Percentiles rank a stretch among this genome's conserved stretches.
These are phyloP conservation scores for Zelonia costaricensis DNA, from an alignment of 208 protist species.

Conservation along the genomic window DNA sequence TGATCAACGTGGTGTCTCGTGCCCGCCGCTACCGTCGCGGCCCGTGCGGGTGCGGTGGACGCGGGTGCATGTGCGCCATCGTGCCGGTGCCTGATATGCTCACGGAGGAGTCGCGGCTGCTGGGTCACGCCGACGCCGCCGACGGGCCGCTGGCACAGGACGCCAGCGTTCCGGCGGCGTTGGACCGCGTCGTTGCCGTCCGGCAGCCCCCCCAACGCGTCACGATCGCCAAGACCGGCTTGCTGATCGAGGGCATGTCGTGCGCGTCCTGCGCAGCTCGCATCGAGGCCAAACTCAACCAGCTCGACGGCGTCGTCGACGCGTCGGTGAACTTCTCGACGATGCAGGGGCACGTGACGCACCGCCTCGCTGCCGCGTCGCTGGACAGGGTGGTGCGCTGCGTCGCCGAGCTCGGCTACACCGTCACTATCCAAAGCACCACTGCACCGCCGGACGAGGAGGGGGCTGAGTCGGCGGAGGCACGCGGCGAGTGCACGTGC, in stretches of 20 bases:
- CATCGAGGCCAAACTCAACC: conserved; percentile 67
- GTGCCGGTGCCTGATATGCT: conserved; percentile 23
- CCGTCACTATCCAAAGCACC: conserved; percentile 26
- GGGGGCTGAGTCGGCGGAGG: conserved; percentile 9
- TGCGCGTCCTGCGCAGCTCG: conserved; percentile 91
- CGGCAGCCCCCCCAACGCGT: neutral
- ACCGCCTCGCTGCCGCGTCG: conserved; percentile 31
- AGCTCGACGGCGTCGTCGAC: conserved; percentile 43
- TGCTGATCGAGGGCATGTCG: conserved; percentile 91
- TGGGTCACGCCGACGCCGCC: neutral
- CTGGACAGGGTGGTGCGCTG: conserved; percentile 28
- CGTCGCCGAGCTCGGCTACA: conserved; percentile 37
- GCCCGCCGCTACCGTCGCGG: conserved; percentile 20
- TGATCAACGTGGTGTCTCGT: neutral
- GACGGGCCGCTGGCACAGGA: neutral
- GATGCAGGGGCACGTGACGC: conserved; percentile 40
- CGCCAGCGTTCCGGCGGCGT: neutral
- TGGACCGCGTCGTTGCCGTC: neutral
- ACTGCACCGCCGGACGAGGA: conserved; percentile 13
- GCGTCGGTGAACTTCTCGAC: conserved; percentile 84
- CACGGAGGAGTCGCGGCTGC: conserved; percentile 26
- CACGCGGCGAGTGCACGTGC: conserved; percentile 24
- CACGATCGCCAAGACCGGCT: conserved; percentile 9
- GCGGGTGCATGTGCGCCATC: conserved; percentile 28
- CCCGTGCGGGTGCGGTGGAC: conserved; percentile 25